Evolutionary conservation across 495 filamentous ascomycete genomes (phyloP).

Genomic region (Choiromyces venosus): DNA sequence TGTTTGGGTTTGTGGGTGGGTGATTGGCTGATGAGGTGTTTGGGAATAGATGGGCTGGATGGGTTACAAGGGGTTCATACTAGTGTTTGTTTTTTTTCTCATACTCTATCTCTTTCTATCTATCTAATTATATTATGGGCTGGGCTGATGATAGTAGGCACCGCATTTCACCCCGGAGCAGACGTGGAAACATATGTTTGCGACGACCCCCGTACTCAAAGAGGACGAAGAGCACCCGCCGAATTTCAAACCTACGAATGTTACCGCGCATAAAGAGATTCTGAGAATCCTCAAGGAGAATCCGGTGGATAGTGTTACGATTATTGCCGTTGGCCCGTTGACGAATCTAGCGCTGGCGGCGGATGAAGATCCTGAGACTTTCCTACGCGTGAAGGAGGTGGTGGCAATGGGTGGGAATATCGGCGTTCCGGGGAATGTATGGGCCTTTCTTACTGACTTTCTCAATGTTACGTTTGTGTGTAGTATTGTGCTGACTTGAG

Average conservation of each 20-base stretch:
- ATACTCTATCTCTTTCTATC: no score
- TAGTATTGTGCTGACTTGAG: constrained; percentile 4
- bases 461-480: not conserved
- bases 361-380: constrained; percentile 73
- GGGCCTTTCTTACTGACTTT: no score
- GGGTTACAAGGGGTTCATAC: constrained; percentile 87
- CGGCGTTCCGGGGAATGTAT: constrained; percentile 67
- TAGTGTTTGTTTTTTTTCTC: constrained; percentile 51
- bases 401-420: constrained; percentile 97
- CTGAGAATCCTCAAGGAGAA: constrained; percentile 71
- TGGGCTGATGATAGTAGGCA: constrained; percentile 52
- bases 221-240: constrained; percentile 40
- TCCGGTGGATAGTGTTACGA: constrained; percentile 74
- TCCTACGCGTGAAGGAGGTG: constrained; percentile 81
- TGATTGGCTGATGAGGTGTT: not conserved
- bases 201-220: constrained; percentile 47
- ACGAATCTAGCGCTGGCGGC: constrained; percentile 89
- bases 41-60: constrained; percentile 69
- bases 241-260: constrained; percentile 61
- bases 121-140: not conserved
- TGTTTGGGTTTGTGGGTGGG: not conserved
- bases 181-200: constrained; percentile 80
- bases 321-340: constrained; percentile 82
- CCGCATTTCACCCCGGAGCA: constrained; percentile 78
- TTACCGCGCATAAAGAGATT: constrained; percentile 73